Base-by-base conservation (phyloP, 306 rosid species). In the Malus fusca region DNA sequence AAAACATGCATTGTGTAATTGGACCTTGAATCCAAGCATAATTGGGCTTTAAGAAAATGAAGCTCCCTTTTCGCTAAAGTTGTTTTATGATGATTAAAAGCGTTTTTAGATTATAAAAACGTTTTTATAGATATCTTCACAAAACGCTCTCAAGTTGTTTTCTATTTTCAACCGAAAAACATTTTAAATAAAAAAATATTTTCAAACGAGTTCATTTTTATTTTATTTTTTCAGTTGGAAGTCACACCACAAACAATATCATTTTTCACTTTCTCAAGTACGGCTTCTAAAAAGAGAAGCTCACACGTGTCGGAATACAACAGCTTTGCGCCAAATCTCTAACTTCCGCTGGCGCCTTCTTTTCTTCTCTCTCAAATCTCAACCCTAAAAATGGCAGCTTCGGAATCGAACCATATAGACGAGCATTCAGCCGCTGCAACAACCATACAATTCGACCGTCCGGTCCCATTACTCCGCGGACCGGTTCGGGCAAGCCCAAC, bases 391-490 rank as follows among this genome's bases (percentile, higher is more conserved):
- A 87, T 66, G 88, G 86, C 84, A 17, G 37, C 84, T 52, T 21
- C 79, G 8, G 53, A 70, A 40, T 52, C 84, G 13, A 70, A 42
- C 13, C 73, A 72, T 76, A 79, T 63, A 68, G 88, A 86, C 37
- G 93, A 85, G 1, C 90, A 77, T 82, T 85, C 93, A 0, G 75
- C 88, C 53, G 73, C 97, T 11, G 63, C 91, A 8, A 90, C 95
- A 4, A 76, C 84, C 40, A 42, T 85, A 81, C 74, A 62, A 25
- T 93, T 88, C 84, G 88, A 85, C 78, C 79, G 76, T 3, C 90
- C 91, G 37, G 33, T 90, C 15, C 93, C 91, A 53, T 81, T 89
- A 22, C 86, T 87, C 44, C 91, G 95, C 4, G 95, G 92, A 0
- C 98, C 98, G 1, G 62, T 85, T 66, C 86, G 76, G 73, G 90